Evolutionary conservation across 202 grass and related monocot species (phyloP).

Genomic region (Miscanthus sacchariflorus): DNA sequence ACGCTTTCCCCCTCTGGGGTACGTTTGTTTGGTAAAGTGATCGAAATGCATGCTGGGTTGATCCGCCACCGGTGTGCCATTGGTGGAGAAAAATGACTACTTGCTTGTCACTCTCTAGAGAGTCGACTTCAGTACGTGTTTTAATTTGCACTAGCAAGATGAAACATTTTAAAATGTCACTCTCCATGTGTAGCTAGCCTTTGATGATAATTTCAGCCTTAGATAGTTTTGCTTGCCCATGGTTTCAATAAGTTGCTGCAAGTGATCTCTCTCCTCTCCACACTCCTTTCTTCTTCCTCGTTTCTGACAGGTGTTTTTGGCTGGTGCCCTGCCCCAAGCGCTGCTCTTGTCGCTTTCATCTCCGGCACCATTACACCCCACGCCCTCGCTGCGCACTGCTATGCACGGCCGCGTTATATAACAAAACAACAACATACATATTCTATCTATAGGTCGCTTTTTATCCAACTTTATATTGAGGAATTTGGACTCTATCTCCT

Average conservation of each 20-base stretch:
- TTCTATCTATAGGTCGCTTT: neutral
- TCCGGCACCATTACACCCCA: neutral
- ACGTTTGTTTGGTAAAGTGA: neutral
- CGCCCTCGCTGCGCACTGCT: neutral
- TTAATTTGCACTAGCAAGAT: neutral
- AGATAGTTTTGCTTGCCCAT: neutral
- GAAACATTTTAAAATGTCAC: neutral
- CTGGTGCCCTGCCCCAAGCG: neutral
- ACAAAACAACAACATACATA: neutral
- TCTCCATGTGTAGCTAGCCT: neutral
- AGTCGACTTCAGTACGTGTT: neutral
- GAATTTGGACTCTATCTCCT: neutral
- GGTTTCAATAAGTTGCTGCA: neutral
- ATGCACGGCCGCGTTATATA: neutral
- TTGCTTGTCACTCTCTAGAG: neutral
- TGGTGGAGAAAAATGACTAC: neutral
- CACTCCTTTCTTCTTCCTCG: neutral
- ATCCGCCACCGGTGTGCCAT: neutral
- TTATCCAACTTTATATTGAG: neutral
- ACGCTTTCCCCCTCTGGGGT: neutral
- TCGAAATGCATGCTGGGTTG: slow-evolving; percentile 4
- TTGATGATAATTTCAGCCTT: neutral
- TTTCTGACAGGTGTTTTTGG: neutral
- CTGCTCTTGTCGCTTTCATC: neutral
- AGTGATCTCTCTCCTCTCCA: neutral